Evolutionary conservation across 768 basidiomycete genomes (phyloP).

Genomic region (Podaxis pistillaris): DNA sequence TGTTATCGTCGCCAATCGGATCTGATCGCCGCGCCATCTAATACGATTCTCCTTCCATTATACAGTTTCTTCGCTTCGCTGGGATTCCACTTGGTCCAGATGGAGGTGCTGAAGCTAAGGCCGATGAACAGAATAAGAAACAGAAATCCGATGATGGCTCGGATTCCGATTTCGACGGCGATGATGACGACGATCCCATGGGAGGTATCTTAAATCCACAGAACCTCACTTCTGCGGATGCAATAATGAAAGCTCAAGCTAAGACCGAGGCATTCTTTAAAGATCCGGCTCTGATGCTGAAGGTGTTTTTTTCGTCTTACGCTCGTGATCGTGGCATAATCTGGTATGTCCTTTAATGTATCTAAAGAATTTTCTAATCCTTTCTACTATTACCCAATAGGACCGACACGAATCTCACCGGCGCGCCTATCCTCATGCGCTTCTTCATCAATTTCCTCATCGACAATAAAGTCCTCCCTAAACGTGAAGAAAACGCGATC

Average conservation of each 20-base stretch:
- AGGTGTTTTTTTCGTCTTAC: constrained; percentile 69
- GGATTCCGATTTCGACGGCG: constrained; percentile 1
- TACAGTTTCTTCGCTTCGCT: constrained; percentile 12
- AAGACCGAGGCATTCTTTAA: constrained; percentile 49
- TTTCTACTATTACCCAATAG: constrained; percentile 22
- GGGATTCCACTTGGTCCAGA: constrained; percentile 10
- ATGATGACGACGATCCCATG: constrained; percentile 8
- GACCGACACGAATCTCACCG: constrained; percentile 39
- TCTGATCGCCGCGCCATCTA: background rate
- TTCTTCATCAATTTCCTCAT: constrained; percentile 48
- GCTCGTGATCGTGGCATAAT: constrained; percentile 67
- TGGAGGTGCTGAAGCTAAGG: background rate
- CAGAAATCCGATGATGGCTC: constrained; percentile 8
- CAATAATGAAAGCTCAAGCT: constrained; percentile 5
- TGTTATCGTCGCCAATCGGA: constrained; percentile 6
- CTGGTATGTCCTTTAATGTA: constrained; percentile 44
- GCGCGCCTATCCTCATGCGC: constrained; percentile 39
- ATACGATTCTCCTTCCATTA: background rate
- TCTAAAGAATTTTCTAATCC: background rate
- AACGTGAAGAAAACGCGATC: constrained; percentile 24
- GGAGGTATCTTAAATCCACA: constrained; percentile 3
- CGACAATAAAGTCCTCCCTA: constrained; percentile 38
- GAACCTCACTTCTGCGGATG: background rate
- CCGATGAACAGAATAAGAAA: background rate
- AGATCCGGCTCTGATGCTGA: constrained; percentile 56